Evolutionary conservation across 108 stramenopile genomes (phyloP), one percentile per base, ranked within the genome.

Genomic region (Conticribra guillardii): DNA sequence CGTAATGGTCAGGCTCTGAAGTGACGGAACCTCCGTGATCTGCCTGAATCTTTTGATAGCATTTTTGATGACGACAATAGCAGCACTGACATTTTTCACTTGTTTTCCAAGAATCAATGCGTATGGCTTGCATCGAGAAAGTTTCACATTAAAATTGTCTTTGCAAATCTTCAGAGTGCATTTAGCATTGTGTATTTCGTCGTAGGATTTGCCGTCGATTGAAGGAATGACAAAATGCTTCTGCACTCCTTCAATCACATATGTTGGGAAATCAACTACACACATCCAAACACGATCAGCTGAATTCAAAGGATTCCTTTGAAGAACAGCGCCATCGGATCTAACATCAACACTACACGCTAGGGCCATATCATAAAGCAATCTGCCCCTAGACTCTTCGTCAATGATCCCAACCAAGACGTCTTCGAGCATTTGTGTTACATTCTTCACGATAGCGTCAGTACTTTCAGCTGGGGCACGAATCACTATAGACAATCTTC

Each of bases 31-130:
- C n/a, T n/a, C n/a, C n/a, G n/a, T n/a, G n/a, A n/a, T n/a, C n/a
- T n/a, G n/a, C 18, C 16, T 51, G 50, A 51, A 51, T 19, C 50
- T 4, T 19, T 51, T 19, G 18, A 51, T 17, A 21, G 50, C 50
- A 18, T 19, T 51, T 16, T 51, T 51, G 4, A 21, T 16, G 16
- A 11, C 9, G 4, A 18, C 18, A 14, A 51, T 4, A 51, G 18
- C 50, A 51, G 16, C 16, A 51, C 50, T 51, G 16, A 51, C 50
- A 18, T 19, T 19, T 16, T 51, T 51, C 18, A 16, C 50, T 19
- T 51, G 50, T 16, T 51, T 51, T 21, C 50, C 50, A 51, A 51
- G 50, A 51, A 51, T 19, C 50, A 51, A 18, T 17, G 50, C 50
- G 50, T 51, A 51, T 19, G 50, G 50, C 4, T 21, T 19, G 18